Base-by-base conservation (phyloP, 306 rosid genomes). In the Begonia fuchsioides region DNA sequence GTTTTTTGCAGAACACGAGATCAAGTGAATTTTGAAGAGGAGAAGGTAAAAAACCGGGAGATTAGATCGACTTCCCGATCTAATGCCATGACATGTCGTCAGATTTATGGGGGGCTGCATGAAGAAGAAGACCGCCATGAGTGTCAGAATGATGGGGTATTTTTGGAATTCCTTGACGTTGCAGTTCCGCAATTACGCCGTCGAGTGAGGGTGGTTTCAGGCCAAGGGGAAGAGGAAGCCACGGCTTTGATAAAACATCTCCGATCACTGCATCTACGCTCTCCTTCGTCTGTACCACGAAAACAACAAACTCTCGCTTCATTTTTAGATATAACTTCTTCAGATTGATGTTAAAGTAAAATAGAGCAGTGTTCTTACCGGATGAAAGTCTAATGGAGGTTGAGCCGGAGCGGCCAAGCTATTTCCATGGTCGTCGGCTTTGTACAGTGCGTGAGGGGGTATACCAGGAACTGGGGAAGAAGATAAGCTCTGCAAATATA, bases 141-240 rank as follows among this genome's bases (percentile, higher is more conserved):
- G 35, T 26, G 35, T 26, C 5, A 26, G 35, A 58, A 14, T 78
- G 66, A 12, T 88, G 95, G 12, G 95, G 96, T 47, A 86, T 49
- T n/a, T 61, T 68, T 3, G 88, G 72, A 62, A 86, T 46, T 52
- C 96, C 96, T 56, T 81, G 88, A 62, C 81, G 72, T 18, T 81
- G 88, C 13, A 86, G 64, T 62, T 86, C 88, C 35, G 49, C 59
- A 78, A 81, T 43, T n/a, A 86, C 96, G 43, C 77, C 61, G 32
- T 78, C 93, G 49, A 66, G 53, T 0, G 70, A 70, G 51, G 96
- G 96, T 45, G 93, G 81, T 39, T 79, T 86, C 1, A 86, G 75
- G 54, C 96, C 86, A 26, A 86, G 75, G 40, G 96, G 93, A 14
- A 86, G 83, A 1, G 93, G 93, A 52, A 73, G 61, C 96, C 93